Evolutionary conservation across 2,329 filamentous ascomycete species (phyloP).

Genomic region (Ploettnerulaceae sp.): DNA sequence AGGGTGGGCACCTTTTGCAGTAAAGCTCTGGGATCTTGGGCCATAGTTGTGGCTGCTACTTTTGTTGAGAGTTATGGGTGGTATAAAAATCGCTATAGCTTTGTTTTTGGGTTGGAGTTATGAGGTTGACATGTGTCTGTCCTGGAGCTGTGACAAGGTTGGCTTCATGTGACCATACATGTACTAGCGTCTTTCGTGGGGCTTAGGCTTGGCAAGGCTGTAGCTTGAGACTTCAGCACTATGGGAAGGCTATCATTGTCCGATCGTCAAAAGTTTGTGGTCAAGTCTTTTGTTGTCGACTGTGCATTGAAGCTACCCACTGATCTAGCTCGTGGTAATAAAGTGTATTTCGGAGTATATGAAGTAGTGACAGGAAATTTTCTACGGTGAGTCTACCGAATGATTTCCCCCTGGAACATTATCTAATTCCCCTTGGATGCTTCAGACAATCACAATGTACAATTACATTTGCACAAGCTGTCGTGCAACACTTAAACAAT

Average conservation of each 20-base stretch:
- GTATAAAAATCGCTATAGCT: background rate
- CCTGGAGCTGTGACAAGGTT: conserved; percentile 15
- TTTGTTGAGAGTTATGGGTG: conserved; percentile 21
- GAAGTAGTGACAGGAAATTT: no score
- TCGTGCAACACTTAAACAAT: conserved; percentile 12
- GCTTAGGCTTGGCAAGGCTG: background rate
- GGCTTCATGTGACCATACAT: conserved; percentile 6
- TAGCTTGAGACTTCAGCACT: background rate
- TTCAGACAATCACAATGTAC: conserved; percentile 15
- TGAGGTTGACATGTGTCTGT: conserved; percentile 10
- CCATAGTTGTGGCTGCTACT: conserved; percentile 56
- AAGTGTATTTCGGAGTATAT: no score
- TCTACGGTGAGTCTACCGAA: no score
- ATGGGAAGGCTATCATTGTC: background rate
- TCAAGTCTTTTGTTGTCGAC: no score
- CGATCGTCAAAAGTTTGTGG: no score
- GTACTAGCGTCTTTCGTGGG: background rate
- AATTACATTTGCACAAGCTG: conserved; percentile 20
- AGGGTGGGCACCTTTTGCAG: conserved; percentile 62
- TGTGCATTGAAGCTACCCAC: no score
- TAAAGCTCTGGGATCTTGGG: conserved; percentile 71
- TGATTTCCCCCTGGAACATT: no score
- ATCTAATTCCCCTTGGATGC: background rate
- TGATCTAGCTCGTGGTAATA: no score
- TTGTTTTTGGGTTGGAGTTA: conserved; percentile 4